Conservation (phyloP, 352 stramenopile genomes). For the Phytopythium delawarense region DNA sequence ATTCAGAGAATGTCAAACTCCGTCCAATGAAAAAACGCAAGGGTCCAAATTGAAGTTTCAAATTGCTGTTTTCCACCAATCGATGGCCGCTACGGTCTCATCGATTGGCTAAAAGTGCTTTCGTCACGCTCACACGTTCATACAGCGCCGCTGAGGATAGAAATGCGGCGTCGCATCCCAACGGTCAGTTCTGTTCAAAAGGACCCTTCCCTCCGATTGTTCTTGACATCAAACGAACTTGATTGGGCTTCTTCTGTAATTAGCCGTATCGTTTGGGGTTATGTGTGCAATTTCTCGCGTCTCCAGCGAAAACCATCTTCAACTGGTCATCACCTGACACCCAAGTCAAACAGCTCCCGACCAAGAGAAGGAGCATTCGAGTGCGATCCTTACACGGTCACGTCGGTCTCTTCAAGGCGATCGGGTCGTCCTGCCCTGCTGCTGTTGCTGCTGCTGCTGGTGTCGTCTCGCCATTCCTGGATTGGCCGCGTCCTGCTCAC, state of each 20-base stretch:
- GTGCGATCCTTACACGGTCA: constrained; percentile 4
- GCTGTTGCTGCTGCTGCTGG: not conserved
- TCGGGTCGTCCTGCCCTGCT: not conserved
- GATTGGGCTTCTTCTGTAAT: not conserved
- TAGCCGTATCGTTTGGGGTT: not conserved
- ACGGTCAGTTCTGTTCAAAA: not conserved
- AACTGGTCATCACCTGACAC: constrained; percentile 6
- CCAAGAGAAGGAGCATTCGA: constrained; percentile 8
- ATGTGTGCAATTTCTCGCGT: not conserved
- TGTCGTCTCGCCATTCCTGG: not conserved
- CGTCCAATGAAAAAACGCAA: too few relatives aligned
- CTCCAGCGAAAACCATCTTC: not conserved
- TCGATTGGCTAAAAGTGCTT: not conserved
- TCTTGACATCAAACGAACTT: not conserved
- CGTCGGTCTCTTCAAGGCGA: constrained; percentile 1
- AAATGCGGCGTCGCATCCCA: not conserved
- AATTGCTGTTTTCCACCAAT: too few relatives aligned
- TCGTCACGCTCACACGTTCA: too few relatives aligned
- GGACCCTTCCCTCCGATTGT: not conserved
- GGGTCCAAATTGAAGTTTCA: too few relatives aligned
- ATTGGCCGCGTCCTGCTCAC: constrained; percentile 2
- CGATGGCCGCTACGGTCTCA: too few relatives aligned
- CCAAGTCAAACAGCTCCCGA: not conserved
- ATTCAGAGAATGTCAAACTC: too few relatives aligned
- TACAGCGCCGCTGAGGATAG: not conserved